A percentile compares a stretch with the other conserved stretches of the same genome.
Conservation (phyloP, 306 rosid genomes). For the Acacia acuminata region DNA sequence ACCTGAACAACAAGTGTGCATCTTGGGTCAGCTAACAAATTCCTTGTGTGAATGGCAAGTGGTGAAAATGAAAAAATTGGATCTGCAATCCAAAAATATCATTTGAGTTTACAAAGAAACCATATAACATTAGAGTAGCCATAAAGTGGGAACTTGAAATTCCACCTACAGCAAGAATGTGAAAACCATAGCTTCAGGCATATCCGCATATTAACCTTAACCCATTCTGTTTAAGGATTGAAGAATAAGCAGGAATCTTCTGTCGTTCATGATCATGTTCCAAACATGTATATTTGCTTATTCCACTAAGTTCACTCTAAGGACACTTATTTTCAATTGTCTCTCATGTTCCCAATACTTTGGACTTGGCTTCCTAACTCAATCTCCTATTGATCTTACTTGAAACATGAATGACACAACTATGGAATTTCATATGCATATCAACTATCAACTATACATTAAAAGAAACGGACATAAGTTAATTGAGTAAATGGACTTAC, state of each 20-base stretch:
- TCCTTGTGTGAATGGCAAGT: slow-evolving; percentile 94
- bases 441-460: background rate
- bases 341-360: background rate
- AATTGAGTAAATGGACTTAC: slow-evolving; percentile 62
- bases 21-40: slow-evolving; percentile 91
- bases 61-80: slow-evolving; percentile 98
- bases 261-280: background rate
- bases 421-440: background rate
- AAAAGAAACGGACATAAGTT: slow-evolving; percentile 9
- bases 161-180: background rate
- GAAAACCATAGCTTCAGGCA: background rate
- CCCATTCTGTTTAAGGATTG: background rate
- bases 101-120: slow-evolving; percentile 3
- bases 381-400: slow-evolving; percentile 7
- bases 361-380: slow-evolving; percentile 25
- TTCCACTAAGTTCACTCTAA: slow-evolving; percentile 2
- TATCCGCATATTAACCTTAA: background rate
- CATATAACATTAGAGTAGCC: slow-evolving; percentile 18
- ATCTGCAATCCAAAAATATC: slow-evolving; percentile 52
- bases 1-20: slow-evolving; percentile 99
- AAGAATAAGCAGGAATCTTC: background rate
- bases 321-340: slow-evolving; percentile 8
- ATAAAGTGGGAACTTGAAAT: background rate
- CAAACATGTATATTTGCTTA: slow-evolving; percentile 20
- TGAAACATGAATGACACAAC: background rate